Evolutionary conservation across 306 rosid species (phyloP).

Genomic region (Quercus alba): DNA sequence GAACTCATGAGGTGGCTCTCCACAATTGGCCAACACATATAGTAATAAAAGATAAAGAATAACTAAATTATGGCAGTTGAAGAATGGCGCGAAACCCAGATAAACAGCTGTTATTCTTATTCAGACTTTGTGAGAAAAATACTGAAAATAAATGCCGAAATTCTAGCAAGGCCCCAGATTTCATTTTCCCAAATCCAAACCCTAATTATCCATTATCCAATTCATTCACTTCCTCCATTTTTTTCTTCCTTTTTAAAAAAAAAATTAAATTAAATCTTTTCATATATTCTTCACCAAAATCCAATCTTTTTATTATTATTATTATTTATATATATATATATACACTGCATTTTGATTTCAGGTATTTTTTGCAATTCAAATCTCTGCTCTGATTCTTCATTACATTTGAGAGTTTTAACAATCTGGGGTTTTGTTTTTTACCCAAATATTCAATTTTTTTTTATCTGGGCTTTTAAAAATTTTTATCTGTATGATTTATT

Average conservation of each 20-base stretch:
- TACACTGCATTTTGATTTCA: background rate
- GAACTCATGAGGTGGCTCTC: too few relatives aligned
- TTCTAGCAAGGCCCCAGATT: constrained; percentile 27
- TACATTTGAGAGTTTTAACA: background rate
- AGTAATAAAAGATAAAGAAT: too few relatives aligned
- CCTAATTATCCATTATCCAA: constrained; percentile 32
- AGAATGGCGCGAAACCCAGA: constrained; percentile 33
- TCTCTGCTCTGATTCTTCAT: background rate
- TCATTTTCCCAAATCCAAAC: constrained; percentile 20
- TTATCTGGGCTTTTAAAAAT: background rate
- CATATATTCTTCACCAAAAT: background rate
- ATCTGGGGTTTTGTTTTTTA: background rate
- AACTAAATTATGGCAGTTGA: background rate
- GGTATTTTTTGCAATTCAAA: background rate
- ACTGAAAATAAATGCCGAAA: constrained; percentile 31
- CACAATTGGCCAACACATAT: too few relatives aligned
- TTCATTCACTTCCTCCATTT: background rate
- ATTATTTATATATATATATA: too few relatives aligned
- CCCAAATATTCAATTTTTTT: background rate
- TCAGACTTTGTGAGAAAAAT: background rate
- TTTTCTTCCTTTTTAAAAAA: background rate
- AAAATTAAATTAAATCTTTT: background rate
- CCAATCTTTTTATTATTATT: background rate
- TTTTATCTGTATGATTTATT: background rate
- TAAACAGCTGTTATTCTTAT: constrained; percentile 6